Percentiles rank a stretch among this genome's conserved stretches.
Evolutionary conservation across 345 rosid genomes (phyloP).

Genomic region (Abelmoschus esculentus): DNA sequence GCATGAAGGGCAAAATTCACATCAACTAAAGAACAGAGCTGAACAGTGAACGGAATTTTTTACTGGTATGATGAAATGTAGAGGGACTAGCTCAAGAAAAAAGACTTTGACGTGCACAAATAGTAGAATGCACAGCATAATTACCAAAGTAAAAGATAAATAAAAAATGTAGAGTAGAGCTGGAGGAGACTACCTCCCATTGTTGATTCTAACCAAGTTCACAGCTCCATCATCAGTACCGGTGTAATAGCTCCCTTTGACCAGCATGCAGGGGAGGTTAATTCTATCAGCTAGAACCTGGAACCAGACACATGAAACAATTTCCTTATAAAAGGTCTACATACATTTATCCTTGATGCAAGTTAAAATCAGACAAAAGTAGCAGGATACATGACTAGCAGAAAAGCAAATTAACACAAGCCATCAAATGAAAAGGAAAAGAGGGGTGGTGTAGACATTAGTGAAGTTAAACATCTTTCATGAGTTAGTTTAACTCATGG

Average conservation of each 20-base stretch:
- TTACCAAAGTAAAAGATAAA: background rate
- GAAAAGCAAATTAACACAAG: background rate
- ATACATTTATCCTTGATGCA: background rate
- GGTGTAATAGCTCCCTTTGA: constrained; percentile 91
- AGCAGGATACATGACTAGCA: background rate
- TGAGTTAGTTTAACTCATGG: background rate
- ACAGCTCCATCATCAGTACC: constrained; percentile 98
- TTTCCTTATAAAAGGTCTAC: constrained; percentile 5
- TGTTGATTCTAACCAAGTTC: constrained; percentile 63
- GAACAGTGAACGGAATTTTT: background rate
- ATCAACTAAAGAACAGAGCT: background rate
- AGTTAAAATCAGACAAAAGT: background rate
- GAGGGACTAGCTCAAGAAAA: background rate
- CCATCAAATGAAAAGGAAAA: background rate
- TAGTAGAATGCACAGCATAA: background rate
- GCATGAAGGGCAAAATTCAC: background rate
- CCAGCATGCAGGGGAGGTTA: constrained; percentile 85
- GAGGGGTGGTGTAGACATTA: background rate
- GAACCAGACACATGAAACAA: constrained; percentile 19
- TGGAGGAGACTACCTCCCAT: constrained; percentile 48
- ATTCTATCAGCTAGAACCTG: constrained; percentile 89
- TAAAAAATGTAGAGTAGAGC: background rate
- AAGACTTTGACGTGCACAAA: background rate
- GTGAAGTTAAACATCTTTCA: background rate
- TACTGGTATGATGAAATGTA: background rate